Base-by-base conservation (phyloP, 164 flowering plant genomes). In the Liriodendron chinense region DNA sequence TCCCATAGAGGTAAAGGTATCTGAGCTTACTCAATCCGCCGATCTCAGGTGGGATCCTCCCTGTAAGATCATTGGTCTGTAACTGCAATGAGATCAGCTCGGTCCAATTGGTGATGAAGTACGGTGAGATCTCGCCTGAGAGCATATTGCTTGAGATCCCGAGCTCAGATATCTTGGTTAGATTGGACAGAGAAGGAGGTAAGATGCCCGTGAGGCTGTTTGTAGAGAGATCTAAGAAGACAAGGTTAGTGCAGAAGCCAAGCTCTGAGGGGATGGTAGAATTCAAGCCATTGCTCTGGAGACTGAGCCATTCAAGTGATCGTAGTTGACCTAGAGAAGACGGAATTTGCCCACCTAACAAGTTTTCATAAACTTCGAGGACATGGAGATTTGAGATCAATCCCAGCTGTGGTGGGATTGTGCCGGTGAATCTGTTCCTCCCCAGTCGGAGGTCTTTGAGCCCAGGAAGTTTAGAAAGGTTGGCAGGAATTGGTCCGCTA, bases 401-500 rank as follows among this genome's bases (percentile, higher is more conserved):
- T 47, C 84, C 80, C 24, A 82, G 78, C 75, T 82, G 76, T 26
- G 48, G 9, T 9, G 84, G 84, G 68, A 82, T 82, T 50, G 64
- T 77, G 25, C 80, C 77, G 68, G 47, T 77, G 47, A 82, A 65
- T 26, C 76, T 50, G 16, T 66, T 66, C 3, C 28, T 43, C 28
- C 21, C 9, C 25, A 82, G 76, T 21, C 48, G 49, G 16, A 82
- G 49, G 14, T 2, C 59, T 23, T 74, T 66, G 16, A 82, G 80
- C 78, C 65, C 72, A 49, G 9, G 61, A 81, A 86, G 84, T 14
- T 81, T 79, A 57, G 86, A 86, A 34, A 88, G 0, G 5, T 85
- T 81, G 76, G 83, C 22, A 53, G 89, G 91, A 23, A 87, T 78
- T 1, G 22, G 43, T 23, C 90, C 88, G 21, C 34, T 8, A 49